Conservation (phyloP, 2,329 filamentous ascomycete species). For the Fusarium secorum region DNA sequence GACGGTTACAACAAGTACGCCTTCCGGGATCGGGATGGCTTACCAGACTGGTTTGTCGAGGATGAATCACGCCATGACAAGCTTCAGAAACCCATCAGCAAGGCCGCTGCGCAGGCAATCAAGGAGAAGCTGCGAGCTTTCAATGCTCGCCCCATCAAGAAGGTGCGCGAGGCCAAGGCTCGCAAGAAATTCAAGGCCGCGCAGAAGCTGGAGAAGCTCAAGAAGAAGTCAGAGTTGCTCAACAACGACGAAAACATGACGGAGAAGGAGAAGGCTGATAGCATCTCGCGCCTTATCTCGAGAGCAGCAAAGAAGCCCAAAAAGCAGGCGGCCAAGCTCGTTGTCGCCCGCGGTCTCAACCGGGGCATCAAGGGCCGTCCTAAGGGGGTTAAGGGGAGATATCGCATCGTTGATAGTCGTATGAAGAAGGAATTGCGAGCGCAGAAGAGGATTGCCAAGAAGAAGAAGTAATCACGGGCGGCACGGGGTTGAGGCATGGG, state of each 20-base stretch:
- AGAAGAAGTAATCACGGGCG: slow-evolving; percentile 58
- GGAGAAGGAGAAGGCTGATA: slow-evolving; percentile 93
- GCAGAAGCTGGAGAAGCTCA: slow-evolving; percentile 88
- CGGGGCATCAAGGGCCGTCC: slow-evolving; percentile 86
- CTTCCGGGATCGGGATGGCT: slow-evolving; percentile 87
- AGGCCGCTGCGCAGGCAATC: slow-evolving; percentile 88
- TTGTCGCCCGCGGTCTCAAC: slow-evolving; percentile 87
- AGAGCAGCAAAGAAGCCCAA: slow-evolving; percentile 87
- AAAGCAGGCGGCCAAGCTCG: slow-evolving; percentile 81
- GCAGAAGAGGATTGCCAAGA: slow-evolving; percentile 80
- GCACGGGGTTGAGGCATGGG: not conserved
- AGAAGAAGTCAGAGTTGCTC: slow-evolving; percentile 94
- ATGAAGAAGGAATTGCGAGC: slow-evolving; percentile 97
- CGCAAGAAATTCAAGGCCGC: slow-evolving; percentile 97
- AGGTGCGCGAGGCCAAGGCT: slow-evolving; percentile 94
- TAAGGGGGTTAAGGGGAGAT: slow-evolving; percentile 91
- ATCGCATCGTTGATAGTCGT: slow-evolving; percentile 94
- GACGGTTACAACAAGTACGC: slow-evolving; percentile 93
- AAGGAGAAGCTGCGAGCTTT: slow-evolving; percentile 92
- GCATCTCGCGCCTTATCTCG: slow-evolving; percentile 81
- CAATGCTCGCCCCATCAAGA: slow-evolving; percentile 98
- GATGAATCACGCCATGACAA: slow-evolving; percentile 88
- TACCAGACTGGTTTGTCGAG: slow-evolving; percentile 98
- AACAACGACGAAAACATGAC: slow-evolving; percentile 90
- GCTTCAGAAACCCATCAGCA: slow-evolving; percentile 86